Conservation (phyloP, 2,329 filamentous ascomycete species). For the Mariannaea elegans region DNA sequence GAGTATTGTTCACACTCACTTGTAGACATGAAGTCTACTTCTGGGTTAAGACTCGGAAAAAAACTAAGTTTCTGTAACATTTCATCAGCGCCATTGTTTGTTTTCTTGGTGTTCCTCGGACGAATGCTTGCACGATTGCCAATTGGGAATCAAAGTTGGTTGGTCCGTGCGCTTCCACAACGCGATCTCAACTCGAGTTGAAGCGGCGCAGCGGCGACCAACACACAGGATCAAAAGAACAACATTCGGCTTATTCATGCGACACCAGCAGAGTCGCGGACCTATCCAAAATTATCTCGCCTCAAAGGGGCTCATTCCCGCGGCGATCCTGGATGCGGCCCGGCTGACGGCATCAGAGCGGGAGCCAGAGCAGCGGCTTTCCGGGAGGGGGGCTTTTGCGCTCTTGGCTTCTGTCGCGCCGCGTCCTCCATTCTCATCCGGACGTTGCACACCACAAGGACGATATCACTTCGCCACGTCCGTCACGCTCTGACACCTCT, state of each 20-base stretch:
- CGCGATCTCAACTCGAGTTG: constrained; percentile 21
- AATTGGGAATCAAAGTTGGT: background rate
- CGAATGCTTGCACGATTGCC: constrained; percentile 10
- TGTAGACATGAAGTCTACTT: background rate
- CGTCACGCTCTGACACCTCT: background rate
- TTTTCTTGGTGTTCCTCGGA: constrained; percentile 1
- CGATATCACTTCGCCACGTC: background rate
- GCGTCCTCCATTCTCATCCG: constrained; percentile 25
- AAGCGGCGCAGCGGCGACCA: constrained; percentile 5
- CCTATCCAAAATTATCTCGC: constrained; percentile 11
- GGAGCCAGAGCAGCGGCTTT: constrained; percentile 30
- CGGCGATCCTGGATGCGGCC: constrained; percentile 35
- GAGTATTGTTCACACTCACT: background rate
- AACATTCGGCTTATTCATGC: constrained; percentile 1
- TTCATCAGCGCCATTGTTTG: background rate
- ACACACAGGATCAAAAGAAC: background rate
- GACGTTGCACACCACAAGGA: background rate
- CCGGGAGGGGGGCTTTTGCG: constrained; percentile 36
- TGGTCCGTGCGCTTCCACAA: constrained; percentile 25
- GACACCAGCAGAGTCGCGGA: constrained; percentile 4
- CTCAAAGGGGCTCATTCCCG: constrained; percentile 16
- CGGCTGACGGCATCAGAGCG: constrained; percentile 29
- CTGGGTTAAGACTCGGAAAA: constrained; percentile 17
- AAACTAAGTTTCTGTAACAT: background rate
- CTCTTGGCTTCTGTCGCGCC: constrained; percentile 11